Evolutionary conservation across 371 early-diverging fungal species (phyloP).

Genomic region (Mucor irregularis): DNA sequence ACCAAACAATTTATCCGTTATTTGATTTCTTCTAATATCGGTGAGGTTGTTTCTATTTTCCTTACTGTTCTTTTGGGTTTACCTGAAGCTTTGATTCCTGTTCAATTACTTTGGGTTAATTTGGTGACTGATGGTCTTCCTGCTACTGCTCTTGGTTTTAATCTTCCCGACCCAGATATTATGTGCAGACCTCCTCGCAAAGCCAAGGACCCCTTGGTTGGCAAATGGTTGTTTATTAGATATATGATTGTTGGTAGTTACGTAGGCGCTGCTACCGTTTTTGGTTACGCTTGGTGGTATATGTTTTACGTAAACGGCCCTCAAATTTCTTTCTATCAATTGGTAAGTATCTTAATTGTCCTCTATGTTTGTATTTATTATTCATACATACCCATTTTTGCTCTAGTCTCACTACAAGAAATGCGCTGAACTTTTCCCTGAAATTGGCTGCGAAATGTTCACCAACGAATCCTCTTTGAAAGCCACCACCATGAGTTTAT

Average conservation of each 20-base stretch:
- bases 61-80: slow-evolving; percentile 93
- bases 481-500: slow-evolving; percentile 95
- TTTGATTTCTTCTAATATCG: slow-evolving; percentile 93
- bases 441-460: slow-evolving; percentile 92
- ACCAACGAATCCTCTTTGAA: slow-evolving; percentile 74
- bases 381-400: slow-evolving; percentile 25
- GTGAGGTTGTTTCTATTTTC: slow-evolving; percentile 88
- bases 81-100: slow-evolving; percentile 96
- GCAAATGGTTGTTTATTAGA: slow-evolving; percentile 92
- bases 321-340: slow-evolving; percentile 81
- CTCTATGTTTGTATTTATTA: no score
- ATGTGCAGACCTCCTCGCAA: slow-evolving; percentile 93
- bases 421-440: slow-evolving; percentile 82
- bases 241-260: slow-evolving; percentile 91
- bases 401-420: slow-evolving; percentile 79
- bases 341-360: slow-evolving; percentile 37
- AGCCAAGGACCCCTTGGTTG: slow-evolving; percentile 85
- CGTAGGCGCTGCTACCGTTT: slow-evolving; percentile 93
- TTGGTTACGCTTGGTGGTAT: slow-evolving; percentile 98
- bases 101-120: slow-evolving; percentile 97
- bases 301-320: slow-evolving; percentile 88
- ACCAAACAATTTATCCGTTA: slow-evolving; percentile 98
- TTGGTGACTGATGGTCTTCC: slow-evolving; percentile 97
- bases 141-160: slow-evolving; percentile 97
- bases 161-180: slow-evolving; percentile 94